Evolutionary conservation across 2,329 filamentous ascomycete genomes (phyloP).

Genomic region (Botrytis fabae): DNA sequence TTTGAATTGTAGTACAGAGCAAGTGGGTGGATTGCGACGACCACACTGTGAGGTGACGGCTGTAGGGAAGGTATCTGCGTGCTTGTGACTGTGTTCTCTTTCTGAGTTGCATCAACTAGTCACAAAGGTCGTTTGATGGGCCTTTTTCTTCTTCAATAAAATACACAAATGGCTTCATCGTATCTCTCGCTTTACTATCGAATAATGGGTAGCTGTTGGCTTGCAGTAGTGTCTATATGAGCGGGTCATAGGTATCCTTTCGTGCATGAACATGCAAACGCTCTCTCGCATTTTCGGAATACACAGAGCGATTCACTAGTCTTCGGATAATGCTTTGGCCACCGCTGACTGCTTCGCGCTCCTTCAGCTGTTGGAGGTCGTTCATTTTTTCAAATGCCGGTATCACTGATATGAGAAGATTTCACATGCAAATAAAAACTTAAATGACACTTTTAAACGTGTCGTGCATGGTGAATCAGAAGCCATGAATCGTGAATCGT

Average conservation of each 20-base stretch:
- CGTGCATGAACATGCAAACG: constrained; percentile 15
- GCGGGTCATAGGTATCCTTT: constrained; percentile 10
- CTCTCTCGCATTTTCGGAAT: not conserved
- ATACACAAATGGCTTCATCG: not conserved
- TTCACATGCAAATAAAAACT: not conserved
- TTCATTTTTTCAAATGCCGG: not conserved
- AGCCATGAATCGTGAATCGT: not conserved
- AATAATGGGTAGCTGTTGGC: not conserved
- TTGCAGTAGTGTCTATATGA: constrained; percentile 2
- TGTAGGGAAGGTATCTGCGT: not conserved
- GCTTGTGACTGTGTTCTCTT: not conserved
- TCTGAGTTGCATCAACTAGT: not conserved
- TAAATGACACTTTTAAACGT: not conserved
- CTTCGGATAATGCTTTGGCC: constrained; percentile 4
- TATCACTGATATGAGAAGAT: not conserved
- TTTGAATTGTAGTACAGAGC: not conserved
- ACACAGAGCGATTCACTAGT: not conserved
- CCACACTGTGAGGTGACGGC: constrained; percentile 3
- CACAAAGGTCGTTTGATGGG: not conserved
- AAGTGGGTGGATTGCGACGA: constrained; percentile 2
- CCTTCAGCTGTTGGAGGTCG: not conserved
- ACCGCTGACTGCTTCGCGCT: not conserved
- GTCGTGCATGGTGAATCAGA: not conserved
- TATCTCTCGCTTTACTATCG: not conserved
- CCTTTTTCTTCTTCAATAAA: not conserved